Evolutionary conservation across 2,329 filamentous ascomycete genomes (phyloP), one percentile per base, ranked within the genome.

Genomic region (Karstenula rhodostoma): DNA sequence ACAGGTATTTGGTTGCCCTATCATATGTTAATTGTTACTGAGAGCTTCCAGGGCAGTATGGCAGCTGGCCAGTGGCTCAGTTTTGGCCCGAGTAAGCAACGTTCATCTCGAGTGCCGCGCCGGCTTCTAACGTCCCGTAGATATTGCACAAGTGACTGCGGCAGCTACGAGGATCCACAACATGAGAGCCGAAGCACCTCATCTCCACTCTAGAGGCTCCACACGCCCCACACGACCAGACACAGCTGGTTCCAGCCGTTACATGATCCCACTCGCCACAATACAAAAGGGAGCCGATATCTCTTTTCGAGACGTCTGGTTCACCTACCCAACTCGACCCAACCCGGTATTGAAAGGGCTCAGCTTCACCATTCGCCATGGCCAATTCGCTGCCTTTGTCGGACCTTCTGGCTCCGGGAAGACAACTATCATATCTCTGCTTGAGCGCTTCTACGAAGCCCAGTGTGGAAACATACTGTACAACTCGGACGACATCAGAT

Each of bases 391-490:
- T n/a, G 64, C 64, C 5, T 55, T 97, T 2, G 94, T 97, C 12
- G 94, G 94, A 29, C 90, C 93, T 0, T 94, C 90, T 42, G 94
- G 94, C 3, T 97, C 94, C 73, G 94, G 94, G 60, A 97, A 97
- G 82, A 92, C 88, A 58, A 97, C 94, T 0, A 94, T 93, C 0
- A 94, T 97, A 70, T 90, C 92, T 1, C 84, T 97, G 4, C 82
- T 97, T 25, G 93, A 97, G 76, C 90, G 94, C 35, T 97, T 97
- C 81, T 97, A 97, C 73, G 92, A 97, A 69, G 63, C 74, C 1
- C 32, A 59, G 43, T 44, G 32, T 35, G 85, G 87, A 0, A 59
- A 49, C 15, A 59, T 88, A 92, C 62, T 93, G 93, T 0, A 90
- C 96, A 15, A 86, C 85, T 40, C 94, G 93, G 94, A 94, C 12